Evolutionary conservation across 176 grass and related monocot genomes (phyloP).

Genomic region (Bothriochloa decipiens): DNA sequence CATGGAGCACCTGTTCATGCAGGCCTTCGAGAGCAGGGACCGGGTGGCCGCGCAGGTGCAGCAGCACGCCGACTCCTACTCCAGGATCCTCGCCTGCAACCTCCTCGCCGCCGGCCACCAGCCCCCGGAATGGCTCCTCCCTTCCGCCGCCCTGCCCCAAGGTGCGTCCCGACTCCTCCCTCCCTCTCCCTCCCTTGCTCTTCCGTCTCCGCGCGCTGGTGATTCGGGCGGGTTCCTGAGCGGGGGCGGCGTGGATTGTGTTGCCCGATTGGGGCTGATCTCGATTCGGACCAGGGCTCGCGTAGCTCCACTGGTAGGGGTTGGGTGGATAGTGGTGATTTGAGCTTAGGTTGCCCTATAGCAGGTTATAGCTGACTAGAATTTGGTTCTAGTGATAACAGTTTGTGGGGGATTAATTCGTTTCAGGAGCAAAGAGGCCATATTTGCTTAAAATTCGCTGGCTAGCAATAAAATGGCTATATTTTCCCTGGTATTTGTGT

Average conservation of each 20-base stretch:
- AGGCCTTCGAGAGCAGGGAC: constrained; percentile 70
- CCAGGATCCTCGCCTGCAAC: constrained; percentile 60
- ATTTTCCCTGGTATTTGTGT: background rate
- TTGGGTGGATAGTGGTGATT: background rate
- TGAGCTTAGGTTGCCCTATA: background rate
- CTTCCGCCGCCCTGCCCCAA: constrained; percentile 9
- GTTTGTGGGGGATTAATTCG: constrained; percentile 9
- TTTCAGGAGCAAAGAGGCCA: background rate
- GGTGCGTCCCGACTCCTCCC: background rate
- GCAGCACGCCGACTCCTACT: constrained; percentile 70
- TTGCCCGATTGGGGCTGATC: background rate
- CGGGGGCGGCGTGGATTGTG: background rate
- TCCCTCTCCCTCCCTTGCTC: background rate
- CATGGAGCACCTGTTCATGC: constrained; percentile 91
- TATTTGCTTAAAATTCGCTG: background rate
- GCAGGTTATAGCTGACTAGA: background rate
- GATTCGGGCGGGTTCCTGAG: background rate
- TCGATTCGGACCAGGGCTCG: background rate
- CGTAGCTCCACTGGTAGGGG: background rate
- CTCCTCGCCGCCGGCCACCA: constrained; percentile 57
- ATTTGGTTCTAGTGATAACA: background rate
- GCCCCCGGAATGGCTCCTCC: constrained; percentile 68
- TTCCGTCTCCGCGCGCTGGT: background rate
- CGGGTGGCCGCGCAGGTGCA: constrained; percentile 54
- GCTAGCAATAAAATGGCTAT: background rate